Conservation (phyloP, 805 yeast genomes). For the Candida vaughaniae region DNA sequence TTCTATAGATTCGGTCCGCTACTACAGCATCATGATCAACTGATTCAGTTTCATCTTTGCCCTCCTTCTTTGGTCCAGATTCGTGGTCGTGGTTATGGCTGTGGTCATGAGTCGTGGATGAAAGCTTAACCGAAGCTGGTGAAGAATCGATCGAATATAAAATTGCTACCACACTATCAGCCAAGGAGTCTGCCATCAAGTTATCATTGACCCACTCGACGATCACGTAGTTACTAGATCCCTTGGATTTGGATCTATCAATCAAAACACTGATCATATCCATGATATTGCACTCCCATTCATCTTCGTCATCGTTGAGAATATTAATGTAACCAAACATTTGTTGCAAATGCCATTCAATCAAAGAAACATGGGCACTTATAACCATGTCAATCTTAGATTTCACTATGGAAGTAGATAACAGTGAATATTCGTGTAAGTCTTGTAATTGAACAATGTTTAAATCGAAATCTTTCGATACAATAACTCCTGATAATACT, state of each 20-base stretch:
- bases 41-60: slow-evolving; percentile 24
- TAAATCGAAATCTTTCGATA: slow-evolving; percentile 87
- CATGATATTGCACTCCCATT: slow-evolving; percentile 46
- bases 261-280: slow-evolving; percentile 42
- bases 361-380: slow-evolving; percentile 75
- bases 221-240: slow-evolving; percentile 43
- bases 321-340: slow-evolving; percentile 89
- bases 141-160: slow-evolving; percentile 89
- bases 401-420: slow-evolving; percentile 79
- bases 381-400: slow-evolving; percentile 79
- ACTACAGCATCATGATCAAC: slow-evolving; percentile 29
- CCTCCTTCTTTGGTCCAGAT: slow-evolving; percentile 18
- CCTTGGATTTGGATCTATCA: slow-evolving; percentile 34
- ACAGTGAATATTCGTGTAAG: slow-evolving; percentile 81
- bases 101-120: slow-evolving; percentile 60
- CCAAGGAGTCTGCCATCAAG: slow-evolving; percentile 81
- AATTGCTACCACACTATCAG: slow-evolving; percentile 91
- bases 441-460: slow-evolving; percentile 82
- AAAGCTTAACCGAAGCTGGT: slow-evolving; percentile 89
- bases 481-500: slow-evolving; percentile 75
- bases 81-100: slow-evolving; percentile 22
- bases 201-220: slow-evolving; percentile 91
- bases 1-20: slow-evolving; percentile 41
- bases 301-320: slow-evolving; percentile 50
- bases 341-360: slow-evolving; percentile 87